phyloP scores from a whole-genome alignment of 805 yeast genomes.

The Yamadazyma phyllophila region DNA sequence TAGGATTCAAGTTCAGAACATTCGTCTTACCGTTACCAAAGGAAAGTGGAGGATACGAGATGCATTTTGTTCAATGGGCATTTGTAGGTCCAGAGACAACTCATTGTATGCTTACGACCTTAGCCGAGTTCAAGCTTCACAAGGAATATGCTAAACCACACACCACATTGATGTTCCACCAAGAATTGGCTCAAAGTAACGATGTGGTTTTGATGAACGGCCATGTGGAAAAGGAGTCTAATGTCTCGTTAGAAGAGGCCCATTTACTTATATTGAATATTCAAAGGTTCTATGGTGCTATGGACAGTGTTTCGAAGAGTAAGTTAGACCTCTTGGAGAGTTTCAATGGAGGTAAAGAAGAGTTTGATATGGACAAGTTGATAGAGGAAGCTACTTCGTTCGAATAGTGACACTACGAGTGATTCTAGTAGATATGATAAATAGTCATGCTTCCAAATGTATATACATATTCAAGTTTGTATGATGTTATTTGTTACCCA shows the following conservation, averaged over 20 bases:
- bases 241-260: constrained; percentile 69
- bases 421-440: background rate
- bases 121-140: constrained; percentile 89
- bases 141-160: constrained; percentile 93
- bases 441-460: too few relatives aligned
- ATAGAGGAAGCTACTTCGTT: constrained; percentile 72
- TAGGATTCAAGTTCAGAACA: constrained; percentile 72
- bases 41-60: constrained; percentile 57
- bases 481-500: constrained; percentile 9
- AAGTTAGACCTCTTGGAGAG: constrained; percentile 58
- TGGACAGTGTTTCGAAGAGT: constrained; percentile 38
- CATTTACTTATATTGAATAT: constrained; percentile 72
- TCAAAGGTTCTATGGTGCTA: constrained; percentile 81
- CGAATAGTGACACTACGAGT: constrained; percentile 36
- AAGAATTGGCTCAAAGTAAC: constrained; percentile 62
- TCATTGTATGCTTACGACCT: constrained; percentile 86
- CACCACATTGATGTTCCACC: constrained; percentile 84
- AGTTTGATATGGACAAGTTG: constrained; percentile 66
- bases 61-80: constrained; percentile 93
- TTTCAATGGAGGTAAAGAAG: constrained; percentile 66
- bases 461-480: too few relatives aligned
- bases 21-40: constrained; percentile 91
- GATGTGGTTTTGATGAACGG: constrained; percentile 84
- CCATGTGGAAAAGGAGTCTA: constrained; percentile 66
- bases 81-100: constrained; percentile 80